phyloP scores from a whole-genome alignment of 495 filamentous ascomycete species.

The Penicillium paxilli region DNA sequence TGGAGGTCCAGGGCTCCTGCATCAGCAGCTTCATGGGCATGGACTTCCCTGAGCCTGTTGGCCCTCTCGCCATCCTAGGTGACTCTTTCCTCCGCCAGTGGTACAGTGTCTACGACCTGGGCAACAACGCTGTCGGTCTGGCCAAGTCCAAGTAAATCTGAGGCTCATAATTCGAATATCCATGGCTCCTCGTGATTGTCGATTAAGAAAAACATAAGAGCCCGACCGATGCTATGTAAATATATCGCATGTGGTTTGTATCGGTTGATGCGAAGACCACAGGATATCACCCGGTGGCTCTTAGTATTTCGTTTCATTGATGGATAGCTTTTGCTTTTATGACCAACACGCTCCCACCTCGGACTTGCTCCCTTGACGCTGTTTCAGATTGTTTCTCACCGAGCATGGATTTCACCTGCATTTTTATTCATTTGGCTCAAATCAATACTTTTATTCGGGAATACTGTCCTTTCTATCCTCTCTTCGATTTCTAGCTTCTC shows the following conservation, averaged over 20 bases:
- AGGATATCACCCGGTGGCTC: constrained; percentile 13
- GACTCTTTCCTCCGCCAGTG: constrained; percentile 96
- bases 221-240: constrained; percentile 20
- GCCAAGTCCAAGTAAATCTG: constrained; percentile 70
- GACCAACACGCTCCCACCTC: constrained; percentile 3
- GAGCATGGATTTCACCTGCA: constrained; percentile 17
- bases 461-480: too few species aligned
- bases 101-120: constrained; percentile 96
- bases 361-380: constrained; percentile 8
- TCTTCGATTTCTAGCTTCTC: background rate
- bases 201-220: constrained; percentile 8
- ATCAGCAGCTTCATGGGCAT: constrained; percentile 98
- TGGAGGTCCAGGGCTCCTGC: constrained; percentile 93
- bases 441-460: constrained; percentile 6
- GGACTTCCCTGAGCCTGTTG: constrained; percentile 90
- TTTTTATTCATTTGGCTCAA: constrained; percentile 11
- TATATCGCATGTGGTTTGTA: constrained; percentile 13
- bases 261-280: constrained; percentile 7
- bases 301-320: constrained; percentile 10
- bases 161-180: background rate
- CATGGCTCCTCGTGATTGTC: constrained; percentile 3
- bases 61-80: constrained; percentile 92
- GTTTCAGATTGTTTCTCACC: constrained; percentile 10
- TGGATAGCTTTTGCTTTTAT: constrained; percentile 3
- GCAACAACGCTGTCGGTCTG: constrained; percentile 80